Base-by-base conservation (phyloP, 1,139 yeast genomes). In the Spathaspora sp. region DNA sequence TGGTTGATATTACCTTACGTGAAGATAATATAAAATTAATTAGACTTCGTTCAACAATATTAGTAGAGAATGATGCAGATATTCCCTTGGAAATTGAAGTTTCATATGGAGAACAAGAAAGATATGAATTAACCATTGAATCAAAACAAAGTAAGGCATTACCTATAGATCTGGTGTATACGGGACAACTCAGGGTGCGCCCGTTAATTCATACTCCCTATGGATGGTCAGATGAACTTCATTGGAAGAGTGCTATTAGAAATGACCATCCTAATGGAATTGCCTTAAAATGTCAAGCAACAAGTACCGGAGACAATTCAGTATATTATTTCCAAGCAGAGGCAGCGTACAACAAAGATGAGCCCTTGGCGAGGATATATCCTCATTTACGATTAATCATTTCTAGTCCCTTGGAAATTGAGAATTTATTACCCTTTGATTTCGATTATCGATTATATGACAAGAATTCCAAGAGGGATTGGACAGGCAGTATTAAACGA, bases 341-440 rank as follows among this genome's bases (percentile, higher is more conserved):
- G 55, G 90, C 95, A 0, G 68, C 73, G 18, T 84, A 68, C 60
- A 82, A 86, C 56, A 61, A 66, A 26, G 72, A 76, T 15, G 93
- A 87, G 51, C 93, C 90, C 0, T 70, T 90, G 38, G 79, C 89
- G 0, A 75, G 76, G 51, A 78, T 87, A 0, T 95, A 89, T 56
- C 99, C 99, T 0, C 95, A 89, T 57, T 78, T 93, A 89, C 80
- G 74, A 9, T 67, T 93, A 37, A 78, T 84, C 1, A 69, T 95
- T 18, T 84, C 95, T 0, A 91, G 99, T 0, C 98, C 99, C 0
- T 68, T 95, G 36, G 89, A 88, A 55, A 75, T 95, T 51, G 91
- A 87, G 56, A 95, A 95, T 56, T 69, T 89, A 47, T 65, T 95
- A 43, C 99, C 99, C 0, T 88, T 79, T 59, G 96, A 89, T 55